A percentile compares a stretch with the other conserved stretches of the same genome.
phyloP scores from a whole-genome alignment of 2,329 filamentous ascomycete species.

The Grosmannia huntii region DNA sequence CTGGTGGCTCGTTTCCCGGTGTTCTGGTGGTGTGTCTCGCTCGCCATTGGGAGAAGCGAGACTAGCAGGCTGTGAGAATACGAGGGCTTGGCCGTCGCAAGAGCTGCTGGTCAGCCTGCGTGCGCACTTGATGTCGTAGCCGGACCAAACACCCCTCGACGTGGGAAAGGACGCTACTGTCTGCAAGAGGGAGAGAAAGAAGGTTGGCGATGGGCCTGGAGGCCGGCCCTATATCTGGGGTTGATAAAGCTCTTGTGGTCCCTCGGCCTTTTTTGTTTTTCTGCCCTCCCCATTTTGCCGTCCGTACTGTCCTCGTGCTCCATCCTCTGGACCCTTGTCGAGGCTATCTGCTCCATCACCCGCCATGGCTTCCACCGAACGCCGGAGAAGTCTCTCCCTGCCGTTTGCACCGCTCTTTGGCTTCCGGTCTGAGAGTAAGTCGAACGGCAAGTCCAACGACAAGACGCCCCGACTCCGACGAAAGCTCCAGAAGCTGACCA shows the following conservation, averaged over 20 bases:
- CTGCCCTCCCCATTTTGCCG: neutral
- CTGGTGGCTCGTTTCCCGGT: neutral
- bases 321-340: neutral
- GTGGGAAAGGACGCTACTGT: neutral
- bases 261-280: neutral
- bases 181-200: neutral
- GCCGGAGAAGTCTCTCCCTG: constrained; percentile 11
- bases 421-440: constrained; percentile 2
- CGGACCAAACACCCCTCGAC: neutral
- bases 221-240: neutral
- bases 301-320: neutral
- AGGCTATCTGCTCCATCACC: neutral
- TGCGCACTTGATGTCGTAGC: neutral
- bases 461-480: constrained; percentile 16
- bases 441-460: neutral
- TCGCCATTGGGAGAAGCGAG: too few species aligned
- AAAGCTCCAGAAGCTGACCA: constrained; percentile 21
- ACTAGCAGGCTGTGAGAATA: neutral
- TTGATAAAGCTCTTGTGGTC: neutral
- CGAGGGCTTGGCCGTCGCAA: neutral
- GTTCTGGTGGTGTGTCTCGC: neutral
- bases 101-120: neutral
- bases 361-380: constrained; percentile 9
- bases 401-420: constrained; percentile 4
- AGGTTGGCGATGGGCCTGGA: neutral